Percentiles rank a stretch among this genome's conserved stretches.
Evolutionary conservation across 1,284 basidiomycete species (phyloP).

Genomic region (Neolentinus lepideus): DNA sequence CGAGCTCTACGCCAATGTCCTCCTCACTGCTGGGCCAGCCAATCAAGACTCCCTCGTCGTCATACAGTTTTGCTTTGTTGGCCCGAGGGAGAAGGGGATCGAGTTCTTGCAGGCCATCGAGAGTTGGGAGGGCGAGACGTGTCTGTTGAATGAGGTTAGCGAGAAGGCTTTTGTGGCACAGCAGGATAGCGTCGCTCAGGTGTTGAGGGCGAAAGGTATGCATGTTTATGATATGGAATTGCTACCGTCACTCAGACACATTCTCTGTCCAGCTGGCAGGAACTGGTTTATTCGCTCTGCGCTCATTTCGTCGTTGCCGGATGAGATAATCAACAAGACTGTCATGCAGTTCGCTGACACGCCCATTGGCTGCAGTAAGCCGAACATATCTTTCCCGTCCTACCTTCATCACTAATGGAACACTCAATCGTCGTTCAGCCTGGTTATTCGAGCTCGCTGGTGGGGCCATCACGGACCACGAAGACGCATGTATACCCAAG

Average conservation of each 20-base stretch:
- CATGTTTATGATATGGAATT: constrained; percentile 3
- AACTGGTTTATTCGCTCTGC: constrained; percentile 89
- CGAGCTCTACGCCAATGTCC: constrained; percentile 83
- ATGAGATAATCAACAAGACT: constrained; percentile 80
- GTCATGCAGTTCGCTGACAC: constrained; percentile 75
- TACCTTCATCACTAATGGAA: constrained; percentile 2
- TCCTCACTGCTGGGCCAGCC: constrained; percentile 82
- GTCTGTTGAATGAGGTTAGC: constrained; percentile 81
- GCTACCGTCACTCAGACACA: not conserved
- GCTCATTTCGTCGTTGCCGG: constrained; percentile 72
- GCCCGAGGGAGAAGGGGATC: constrained; percentile 66
- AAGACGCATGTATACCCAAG: constrained; percentile 69
- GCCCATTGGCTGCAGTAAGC: constrained; percentile 83
- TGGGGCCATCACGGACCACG: constrained; percentile 70
- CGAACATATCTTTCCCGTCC: not conserved
- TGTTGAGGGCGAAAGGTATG: constrained; percentile 72
- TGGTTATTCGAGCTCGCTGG: constrained; percentile 89
- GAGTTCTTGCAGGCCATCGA: constrained; percentile 77
- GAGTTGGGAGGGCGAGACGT: constrained; percentile 78
- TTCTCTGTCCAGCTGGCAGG: constrained; percentile 44
- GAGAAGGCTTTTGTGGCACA: constrained; percentile 85
- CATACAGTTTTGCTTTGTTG: constrained; percentile 85
- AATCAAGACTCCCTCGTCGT: constrained; percentile 79
- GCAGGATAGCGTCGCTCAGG: constrained; percentile 86
- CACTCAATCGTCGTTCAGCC: constrained; percentile 35